Percentiles rank a stretch among this genome's conserved stretches.
Evolutionary conservation across 192 early-diverging fungal species (phyloP).

Genomic region (Podila verticillata): DNA sequence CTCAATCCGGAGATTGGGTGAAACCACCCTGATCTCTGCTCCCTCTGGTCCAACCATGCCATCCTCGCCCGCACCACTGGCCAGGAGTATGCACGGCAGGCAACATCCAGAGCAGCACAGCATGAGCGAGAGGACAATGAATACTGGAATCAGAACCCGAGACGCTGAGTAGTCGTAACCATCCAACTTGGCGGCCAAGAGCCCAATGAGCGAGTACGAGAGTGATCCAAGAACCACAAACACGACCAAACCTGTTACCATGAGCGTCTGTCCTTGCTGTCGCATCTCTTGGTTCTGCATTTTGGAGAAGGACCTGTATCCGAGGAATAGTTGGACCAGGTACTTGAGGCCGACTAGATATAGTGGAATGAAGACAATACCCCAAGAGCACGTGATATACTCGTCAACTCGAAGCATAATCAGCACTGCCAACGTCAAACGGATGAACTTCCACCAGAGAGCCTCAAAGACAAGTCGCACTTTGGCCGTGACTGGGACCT

Average conservation of each 20-base stretch:
- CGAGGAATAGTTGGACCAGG: constrained; percentile 46
- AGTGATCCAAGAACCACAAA: constrained; percentile 52
- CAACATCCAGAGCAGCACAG: constrained; percentile 66
- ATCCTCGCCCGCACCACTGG: constrained; percentile 48
- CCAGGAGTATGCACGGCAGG: constrained; percentile 57
- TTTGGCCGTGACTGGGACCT: background rate
- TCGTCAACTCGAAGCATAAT: constrained; percentile 68
- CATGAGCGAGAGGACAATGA: constrained; percentile 63
- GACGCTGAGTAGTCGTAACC: constrained; percentile 51
- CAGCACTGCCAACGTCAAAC: constrained; percentile 72
- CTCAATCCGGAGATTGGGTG: constrained; percentile 10
- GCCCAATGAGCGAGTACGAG: constrained; percentile 30
- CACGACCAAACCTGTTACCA: constrained; percentile 48
- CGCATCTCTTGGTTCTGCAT: constrained; percentile 41
- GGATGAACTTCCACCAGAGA: constrained; percentile 68
- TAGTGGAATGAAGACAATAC: constrained; percentile 68
- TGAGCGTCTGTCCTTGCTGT: constrained; percentile 42
- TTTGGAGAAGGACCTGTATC: constrained; percentile 28
- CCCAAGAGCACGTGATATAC: constrained; percentile 63
- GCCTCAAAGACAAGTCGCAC: constrained; percentile 49
- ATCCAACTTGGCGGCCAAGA: constrained; percentile 39
- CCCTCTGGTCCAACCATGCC: background rate
- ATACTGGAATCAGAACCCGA: constrained; percentile 70
- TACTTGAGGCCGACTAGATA: constrained; percentile 68
- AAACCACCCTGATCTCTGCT: background rate